Base-by-base conservation (phyloP, 306 rosid genomes). In the Lupinus albus region DNA sequence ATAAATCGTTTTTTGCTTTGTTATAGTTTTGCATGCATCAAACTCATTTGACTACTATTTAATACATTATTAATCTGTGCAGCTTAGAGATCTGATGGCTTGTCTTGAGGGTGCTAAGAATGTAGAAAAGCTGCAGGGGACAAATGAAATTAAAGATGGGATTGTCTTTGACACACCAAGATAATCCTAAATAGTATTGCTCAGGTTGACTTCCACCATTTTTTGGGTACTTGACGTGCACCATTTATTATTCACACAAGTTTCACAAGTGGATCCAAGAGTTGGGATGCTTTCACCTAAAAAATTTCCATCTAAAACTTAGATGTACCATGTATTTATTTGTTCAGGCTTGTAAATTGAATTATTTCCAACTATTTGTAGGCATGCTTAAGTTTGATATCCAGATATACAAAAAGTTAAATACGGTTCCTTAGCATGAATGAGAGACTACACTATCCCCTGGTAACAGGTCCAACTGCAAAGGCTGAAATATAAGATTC, bases 81-180 rank as follows among this genome's bases (percentile, higher is more conserved):
- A 92, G 98, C 96, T 92, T 63, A 57, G 81, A 63, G 79, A 79
- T 53, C 86, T 87, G 78, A 92, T 89, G 98, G 51, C 64, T 44
- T 76, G 71, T 69, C 89, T 93, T 0, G 96, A 86, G 73, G 56
- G 82, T 21, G 96, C 78, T 53, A 72, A 70, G 73, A 51, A 61
- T 3, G 64, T 28, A 48, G 90, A 78, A 68, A 70, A 76, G 75
- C 77, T 50, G 20, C 71, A 89, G 0, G 7, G 33, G 18, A 68
- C 89, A 41, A 52, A 77, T 53, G 80, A 72, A 41, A 47, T 54
- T 11, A 67, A 64, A 59, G 87, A 84, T 39, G 78, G 60, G 35
- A 67, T 52, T 11, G 76, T 59, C 51, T 28, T 61, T 38, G 75
- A 84, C 39, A 49, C 17, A 53, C 48, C 79, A 21, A 61, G 32